Base-by-base conservation (phyloP, 1,139 yeast genomes). In the Zygoascus sp. region DNA sequence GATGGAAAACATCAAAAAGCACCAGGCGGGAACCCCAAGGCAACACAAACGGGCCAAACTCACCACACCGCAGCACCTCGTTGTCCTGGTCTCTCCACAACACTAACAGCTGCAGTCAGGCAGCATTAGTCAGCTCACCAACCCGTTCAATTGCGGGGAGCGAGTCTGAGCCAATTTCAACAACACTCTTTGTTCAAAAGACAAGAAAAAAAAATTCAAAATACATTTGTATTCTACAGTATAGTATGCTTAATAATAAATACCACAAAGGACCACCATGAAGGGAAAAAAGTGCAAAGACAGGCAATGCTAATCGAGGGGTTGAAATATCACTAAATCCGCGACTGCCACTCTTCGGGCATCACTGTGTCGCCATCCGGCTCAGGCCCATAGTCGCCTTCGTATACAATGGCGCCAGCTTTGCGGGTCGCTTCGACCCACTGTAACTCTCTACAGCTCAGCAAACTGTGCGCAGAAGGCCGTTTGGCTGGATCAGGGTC, bases 351-450 rank as follows among this genome's bases (percentile, higher is more conserved):
- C 28, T 42, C 45, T 8, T 28, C 40, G n/a, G 30, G 30, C 21
- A 37, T 13, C 27, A 32, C 25, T 20, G 40, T n/a, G 23, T 34
- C 42, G 10, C 45, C 47, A 15, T 54, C 73, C 3, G 82, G 81
- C 52, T 72, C 69, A 7, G 97, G 97, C 0, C 98, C 98, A 64
- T 78, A 90, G 58, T 92, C 97, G 32, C 97, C 98, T 67, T 92
- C 99, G 59, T 83, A 94, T 55, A 92, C 86, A 1, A 92, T 86
- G 1, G 97, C 97, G 2, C 98, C 98, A 3, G 96, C 90, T 62
- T 86, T 85, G 47, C 97, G 75, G 53, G 94, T 77, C 53, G 76
- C 70, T 57, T 90, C 97, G 39, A 92, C 92, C 53, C 83, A 77
- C 44, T 76, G 75, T 55, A 94, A 81, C 63, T 92, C 97, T 44